Base-by-base conservation (phyloP, 163 green algal species). In the Smithsoniella earleae region DNA sequence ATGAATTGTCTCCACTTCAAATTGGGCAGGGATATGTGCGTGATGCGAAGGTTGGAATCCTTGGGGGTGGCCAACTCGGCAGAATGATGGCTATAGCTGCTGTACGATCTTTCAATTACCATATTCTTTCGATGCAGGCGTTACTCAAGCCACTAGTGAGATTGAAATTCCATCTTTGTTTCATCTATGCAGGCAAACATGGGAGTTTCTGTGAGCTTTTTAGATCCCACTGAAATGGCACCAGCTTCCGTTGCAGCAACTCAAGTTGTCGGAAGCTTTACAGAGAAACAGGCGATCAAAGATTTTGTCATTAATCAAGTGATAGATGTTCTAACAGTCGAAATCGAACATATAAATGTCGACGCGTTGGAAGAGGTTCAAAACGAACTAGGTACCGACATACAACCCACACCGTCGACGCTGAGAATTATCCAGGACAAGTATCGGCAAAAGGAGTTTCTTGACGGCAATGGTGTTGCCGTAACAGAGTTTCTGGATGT, bases 261-360 rank as follows among this genome's bases (percentile, higher is more conserved):
- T 43, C 89, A 96, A 28, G 69, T 86, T 25, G 46, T 87, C 20
- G 93, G 93, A 2, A 89, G 87, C 80, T 98, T 98, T 78, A 72
- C 82, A 1, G 90, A 97, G 62, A 75, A 81, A 0, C 80, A 78
- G 5, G 83, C 81, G 25, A 88, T 97, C 28, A 66, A 76, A 66
- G 46, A 77, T 2, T 91, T 92, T 73, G 77, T 43, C 66, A 36
- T 74, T 66, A 36, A 84, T 64, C 64, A 80, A 40, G 77, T 75
- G 10, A 80, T 91, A 44, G 89, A 95, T 75, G 82, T 99, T 22
- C 77, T 99, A 74, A 99, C 94, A 0, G 93, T 96, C 31, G 94
- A 99, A 81, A 99, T 99, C 62, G 94, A 99, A 82, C 94, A 99
- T 83, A 85, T 99, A 13, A 86, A 98, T 78, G 86, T 86, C 2